Evolutionary conservation across 352 stramenopile genomes (phyloP), one percentile per base, ranked within the genome.

Genomic region (Phytophthora megakarya): DNA sequence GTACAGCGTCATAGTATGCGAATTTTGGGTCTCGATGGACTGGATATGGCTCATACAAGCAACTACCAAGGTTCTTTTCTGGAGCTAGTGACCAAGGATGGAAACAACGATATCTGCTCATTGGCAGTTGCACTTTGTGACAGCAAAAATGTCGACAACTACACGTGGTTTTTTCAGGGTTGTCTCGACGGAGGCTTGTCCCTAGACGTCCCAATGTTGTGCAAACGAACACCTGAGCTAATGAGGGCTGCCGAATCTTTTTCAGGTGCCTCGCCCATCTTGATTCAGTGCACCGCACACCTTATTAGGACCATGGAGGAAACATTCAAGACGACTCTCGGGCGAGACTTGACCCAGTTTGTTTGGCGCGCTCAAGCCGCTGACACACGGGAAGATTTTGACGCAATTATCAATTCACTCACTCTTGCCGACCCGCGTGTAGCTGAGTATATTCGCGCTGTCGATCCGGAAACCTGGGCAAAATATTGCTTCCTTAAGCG

Each of bases 221-320:
- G 72, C 45, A 45, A 83, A 21, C 72, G 72, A 45, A 70, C 62
- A 12, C 37, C 61, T 28, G 51, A 61, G 35, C 22, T 81, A 10
- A 35, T 77, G 7, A 50, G 42, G 19, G 72, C 72, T 22, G 75
- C 65, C 12, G 72, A 55, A 48, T 59, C 59, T 1, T 63, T 80
- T 3, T 67, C 75, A 11, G 65, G 56, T 6, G 53, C 60, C 16
- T 73, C 62, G 3, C 65, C 67, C n/a, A 69, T 78, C 21, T 57
- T 83, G 48, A 66, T 83, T 35, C 72, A 83, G 50, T 81, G 75
- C 38, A 75, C 69, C 10, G 44, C 67, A 12, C 63, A 76, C 13
- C 46, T 83, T 16, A 57, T 77, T 19, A 60, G 18, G 5, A 58
- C 42, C 9, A 68, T 83, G 21, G 69, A 81, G 42, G 45, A 64